Conservation (phyloP, 306 rosid genomes). For the Alnus glutinosa region DNA sequence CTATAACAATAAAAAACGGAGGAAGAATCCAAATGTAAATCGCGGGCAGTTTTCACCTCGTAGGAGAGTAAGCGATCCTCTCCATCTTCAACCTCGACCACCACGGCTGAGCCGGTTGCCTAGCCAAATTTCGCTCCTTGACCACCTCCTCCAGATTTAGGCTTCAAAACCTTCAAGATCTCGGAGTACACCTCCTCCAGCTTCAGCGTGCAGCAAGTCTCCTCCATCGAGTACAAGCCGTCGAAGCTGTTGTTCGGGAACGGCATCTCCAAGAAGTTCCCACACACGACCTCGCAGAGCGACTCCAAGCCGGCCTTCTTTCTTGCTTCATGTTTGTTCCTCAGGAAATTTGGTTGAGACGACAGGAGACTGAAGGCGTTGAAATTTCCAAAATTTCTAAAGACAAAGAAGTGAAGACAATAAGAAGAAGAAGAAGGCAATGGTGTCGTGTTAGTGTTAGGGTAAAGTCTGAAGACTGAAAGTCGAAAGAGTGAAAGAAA, state of each 20-base stretch:
- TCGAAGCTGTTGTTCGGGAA: conserved; percentile 68
- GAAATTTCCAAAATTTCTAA: too few species aligned
- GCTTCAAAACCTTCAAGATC: conserved; percentile 78
- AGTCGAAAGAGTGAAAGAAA: too few species aligned
- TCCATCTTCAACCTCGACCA: conserved; percentile 37
- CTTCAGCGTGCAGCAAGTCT: conserved; percentile 95
- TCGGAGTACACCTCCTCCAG: conserved; percentile 80
- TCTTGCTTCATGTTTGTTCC: too few species aligned
- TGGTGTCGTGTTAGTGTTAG: too few species aligned
- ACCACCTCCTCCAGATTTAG: conserved; percentile 80
- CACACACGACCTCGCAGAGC: conserved; percentile 84
- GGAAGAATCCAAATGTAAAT: too few species aligned
- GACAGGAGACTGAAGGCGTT: too few species aligned
- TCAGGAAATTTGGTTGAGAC: too few species aligned
- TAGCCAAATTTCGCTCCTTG: conserved; percentile 82
- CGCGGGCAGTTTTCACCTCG: too few species aligned
- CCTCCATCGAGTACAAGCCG: conserved; percentile 95
- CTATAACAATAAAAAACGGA: too few species aligned
- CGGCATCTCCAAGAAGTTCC: conserved; percentile 90
- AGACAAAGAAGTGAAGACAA: too few species aligned
- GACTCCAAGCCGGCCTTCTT: conserved; percentile 75
- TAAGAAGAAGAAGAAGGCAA: too few species aligned
- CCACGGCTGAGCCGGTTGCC: conserved; percentile 81
- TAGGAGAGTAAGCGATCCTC: conserved; percentile 63
- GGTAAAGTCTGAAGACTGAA: too few species aligned